Evolutionary conservation across 2,329 filamentous ascomycete genomes (phyloP).

Genomic region (Aureobasidium vineae): DNA sequence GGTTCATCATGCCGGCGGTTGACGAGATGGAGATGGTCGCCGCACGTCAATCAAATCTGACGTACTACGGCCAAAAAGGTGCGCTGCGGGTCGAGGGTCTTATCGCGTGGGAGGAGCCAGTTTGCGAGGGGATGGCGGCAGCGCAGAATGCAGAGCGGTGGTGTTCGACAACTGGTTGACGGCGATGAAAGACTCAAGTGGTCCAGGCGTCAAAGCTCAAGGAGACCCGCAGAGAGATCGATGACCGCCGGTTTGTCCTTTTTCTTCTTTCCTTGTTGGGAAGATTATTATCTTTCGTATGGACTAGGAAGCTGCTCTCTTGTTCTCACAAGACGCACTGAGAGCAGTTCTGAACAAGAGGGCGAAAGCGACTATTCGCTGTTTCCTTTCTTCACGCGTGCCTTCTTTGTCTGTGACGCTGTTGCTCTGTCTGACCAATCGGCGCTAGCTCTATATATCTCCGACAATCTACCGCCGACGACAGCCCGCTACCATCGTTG

Average conservation of each 20-base stretch:
- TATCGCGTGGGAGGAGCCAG: neutral
- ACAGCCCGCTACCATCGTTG: conserved; percentile 29
- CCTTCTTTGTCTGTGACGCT: conserved; percentile 10
- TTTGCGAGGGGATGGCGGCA: conserved; percentile 7
- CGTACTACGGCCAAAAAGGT: conserved; percentile 17
- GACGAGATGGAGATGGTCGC: conserved; percentile 19
- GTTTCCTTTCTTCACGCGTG: conserved; percentile 9
- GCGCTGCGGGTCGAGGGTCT: neutral
- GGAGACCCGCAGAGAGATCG: conserved; percentile 9
- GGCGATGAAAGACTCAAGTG: conserved; percentile 23
- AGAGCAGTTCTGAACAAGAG: neutral
- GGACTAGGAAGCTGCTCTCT: neutral
- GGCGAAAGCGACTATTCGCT: neutral
- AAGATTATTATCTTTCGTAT: neutral
- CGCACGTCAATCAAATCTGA: conserved; percentile 20
- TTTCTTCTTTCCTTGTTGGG: neutral
- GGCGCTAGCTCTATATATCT: conserved; percentile 3
- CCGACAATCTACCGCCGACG: conserved; percentile 20
- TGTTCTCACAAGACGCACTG: conserved; percentile 9
- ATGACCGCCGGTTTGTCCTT: neutral
- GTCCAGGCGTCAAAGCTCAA: conserved; percentile 22
- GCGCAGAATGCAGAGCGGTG: conserved; percentile 22
- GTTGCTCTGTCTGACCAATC: conserved; percentile 15
- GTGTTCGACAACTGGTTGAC: conserved; percentile 23
- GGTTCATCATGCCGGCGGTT: conserved; percentile 70